Conservation (phyloP, 179 eudicot species). For the Silene coronaria region DNA sequence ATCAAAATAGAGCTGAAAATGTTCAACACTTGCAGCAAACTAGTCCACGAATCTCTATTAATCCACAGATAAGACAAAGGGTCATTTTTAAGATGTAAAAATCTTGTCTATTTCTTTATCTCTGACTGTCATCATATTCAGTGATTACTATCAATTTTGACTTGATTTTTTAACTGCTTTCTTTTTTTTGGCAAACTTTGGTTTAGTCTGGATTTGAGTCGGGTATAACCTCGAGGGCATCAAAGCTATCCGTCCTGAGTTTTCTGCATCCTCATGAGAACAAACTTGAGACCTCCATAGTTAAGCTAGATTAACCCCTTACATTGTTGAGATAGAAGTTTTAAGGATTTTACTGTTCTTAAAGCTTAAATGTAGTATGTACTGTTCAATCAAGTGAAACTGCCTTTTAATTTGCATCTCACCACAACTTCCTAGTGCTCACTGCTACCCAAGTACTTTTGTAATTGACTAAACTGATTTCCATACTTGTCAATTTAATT, state of each 20-base stretch:
- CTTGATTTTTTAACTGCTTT: not conserved
- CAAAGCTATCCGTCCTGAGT: too few species aligned
- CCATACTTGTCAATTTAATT: not conserved
- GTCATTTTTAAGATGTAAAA: slow-evolving; percentile 13
- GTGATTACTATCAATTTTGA: not conserved
- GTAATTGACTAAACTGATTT: not conserved
- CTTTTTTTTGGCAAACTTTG: too few species aligned
- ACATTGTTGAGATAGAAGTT: not conserved
- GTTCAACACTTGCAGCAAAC: slow-evolving; percentile 11
- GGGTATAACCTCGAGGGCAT: too few species aligned
- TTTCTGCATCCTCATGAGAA: too few species aligned
- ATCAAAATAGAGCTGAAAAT: not conserved
- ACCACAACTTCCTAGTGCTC: not conserved
- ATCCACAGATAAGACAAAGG: slow-evolving; percentile 8
- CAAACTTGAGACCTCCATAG: too few species aligned
- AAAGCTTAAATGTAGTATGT: not conserved
- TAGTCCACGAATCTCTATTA: not conserved
- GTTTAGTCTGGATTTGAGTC: too few species aligned
- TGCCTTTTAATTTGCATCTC: not conserved
- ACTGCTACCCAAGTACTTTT: not conserved
- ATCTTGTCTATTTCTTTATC: not conserved
- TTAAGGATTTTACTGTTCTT: not conserved
- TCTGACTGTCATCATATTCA: not conserved
- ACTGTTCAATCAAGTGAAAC: not conserved
- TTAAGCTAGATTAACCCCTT: too few species aligned